Conservation (phyloP, 2,329 filamentous ascomycete genomes). For the Claviceps paspali region DNA sequence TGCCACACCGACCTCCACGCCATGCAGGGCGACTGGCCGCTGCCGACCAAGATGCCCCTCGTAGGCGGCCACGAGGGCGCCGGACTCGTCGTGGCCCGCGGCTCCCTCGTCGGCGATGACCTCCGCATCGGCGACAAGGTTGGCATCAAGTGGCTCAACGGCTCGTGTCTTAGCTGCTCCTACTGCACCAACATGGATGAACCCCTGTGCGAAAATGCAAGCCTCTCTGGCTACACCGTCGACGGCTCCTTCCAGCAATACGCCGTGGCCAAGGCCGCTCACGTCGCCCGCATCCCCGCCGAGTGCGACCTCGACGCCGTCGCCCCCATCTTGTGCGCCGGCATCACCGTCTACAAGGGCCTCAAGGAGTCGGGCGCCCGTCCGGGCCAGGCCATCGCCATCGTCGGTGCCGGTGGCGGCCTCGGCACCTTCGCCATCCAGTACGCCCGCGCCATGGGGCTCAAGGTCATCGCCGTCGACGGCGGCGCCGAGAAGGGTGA, state of each 20-base stretch:
- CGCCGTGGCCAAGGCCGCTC: conserved; percentile 69
- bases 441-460: conserved; percentile 83
- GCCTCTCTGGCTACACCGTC: conserved; percentile 80
- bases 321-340: conserved; percentile 68
- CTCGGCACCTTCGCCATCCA: conserved; percentile 67
- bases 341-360: conserved; percentile 84
- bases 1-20: conserved; percentile 77
- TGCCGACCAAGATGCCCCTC: conserved; percentile 67
- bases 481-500: conserved; percentile 53
- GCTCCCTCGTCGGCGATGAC: conserved; percentile 56
- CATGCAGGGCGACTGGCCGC: conserved; percentile 79
- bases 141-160: conserved; percentile 89
- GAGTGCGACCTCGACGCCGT: conserved; percentile 61
- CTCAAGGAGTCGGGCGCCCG: conserved; percentile 65
- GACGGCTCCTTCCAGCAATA: conserved; percentile 93
- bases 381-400: conserved; percentile 64
- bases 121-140: conserved; percentile 71
- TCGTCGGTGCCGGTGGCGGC: conserved; percentile 77
- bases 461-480: conserved; percentile 69
- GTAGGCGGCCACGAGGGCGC: conserved; percentile 73
- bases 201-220: conserved; percentile 60
- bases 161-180: conserved; percentile 66
- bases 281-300: conserved; percentile 71
- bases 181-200: conserved; percentile 75
- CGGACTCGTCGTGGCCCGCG: conserved; percentile 67